Evolutionary conservation across 495 filamentous ascomycete species (phyloP), one percentile per base, ranked within the genome.

Genomic region (Cercophora scortea): DNA sequence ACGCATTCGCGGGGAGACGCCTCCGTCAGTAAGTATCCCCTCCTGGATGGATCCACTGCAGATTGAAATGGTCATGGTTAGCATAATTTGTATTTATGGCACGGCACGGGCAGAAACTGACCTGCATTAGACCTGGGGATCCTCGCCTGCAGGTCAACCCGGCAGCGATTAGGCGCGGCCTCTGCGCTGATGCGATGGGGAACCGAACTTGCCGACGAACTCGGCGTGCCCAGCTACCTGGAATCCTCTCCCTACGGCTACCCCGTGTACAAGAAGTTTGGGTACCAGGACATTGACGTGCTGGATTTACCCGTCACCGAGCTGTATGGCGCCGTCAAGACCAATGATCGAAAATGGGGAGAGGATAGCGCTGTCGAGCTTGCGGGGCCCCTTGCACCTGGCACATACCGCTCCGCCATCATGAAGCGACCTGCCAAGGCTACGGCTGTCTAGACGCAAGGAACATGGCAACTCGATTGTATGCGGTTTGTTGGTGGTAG

Each of bases 191-290:
- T 68, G 19, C 45, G 52, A n/a, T 58, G 46, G 52, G 63, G 65
- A 1, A 36, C 34, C 34, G 50, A 61, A 12, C 39, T 66, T 11
- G 65, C 65, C 19, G 65, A 68, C 48, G 43, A 50, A 32, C 52
- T 65, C 5, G 54, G 55, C 4, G 19, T 66, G n/a, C 55, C 59
- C 6, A 49, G 33, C 32, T 47, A 39, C n/a, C 54, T 66, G 10
- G 59, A 62, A 45, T 49, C 61, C 16, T 66, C 63, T 6, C 63
- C 63, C 6, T 32, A 38, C 3, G 63, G 63, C 11, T 66, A 68
- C 36, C 17, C 18, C n/a, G 39, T 66, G 0, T 68, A 68, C 44
- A 50, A 35, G 33, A 57, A 51, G 40, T 56, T 59, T 8, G 63
- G 65, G 11, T 68, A 45, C 34, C 49, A 68, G 32, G 53, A 57